Base-by-base conservation (phyloP, 148 eudicot genomes). In the Amaranthus hypochondriacus region DNA sequence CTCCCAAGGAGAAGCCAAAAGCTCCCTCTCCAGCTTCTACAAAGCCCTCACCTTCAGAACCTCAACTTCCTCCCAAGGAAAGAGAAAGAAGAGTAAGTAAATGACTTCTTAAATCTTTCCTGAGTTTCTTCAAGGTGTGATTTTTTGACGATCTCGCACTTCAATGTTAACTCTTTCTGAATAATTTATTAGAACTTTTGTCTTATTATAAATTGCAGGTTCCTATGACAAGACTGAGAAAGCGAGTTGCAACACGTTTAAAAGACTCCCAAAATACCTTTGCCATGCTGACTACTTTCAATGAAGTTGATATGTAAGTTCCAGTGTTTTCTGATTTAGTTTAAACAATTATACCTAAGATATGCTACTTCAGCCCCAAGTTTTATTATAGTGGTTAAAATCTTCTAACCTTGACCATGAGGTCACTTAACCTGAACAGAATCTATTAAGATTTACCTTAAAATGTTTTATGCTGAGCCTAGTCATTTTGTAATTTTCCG, bases 211-310 rank as follows among this genome's bases (percentile, higher is more conserved):
- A 10, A 70, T 76, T 78, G 46, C 81, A 94, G 98, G 96, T 94
- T 80, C 98, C 96, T 6, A 91, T 94, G 97, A 94, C 98, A 77
- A 91, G 98, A 81, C 92, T 93, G 57, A 86, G 98, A 75, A 93
- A 93, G 80, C 81, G 98, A 73, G 98, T 94, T 69, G 98, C 98
- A 28, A 86, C 91, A 12, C 95, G 98, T 69, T 77, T 94, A 85
- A 91, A 94, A 74, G 98, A 94, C 73, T 90, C 98, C 74, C 97
- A 94, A 60, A 94, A 94, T 80, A 94, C 98, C 11, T 94, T 91
- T 87, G 98, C 98, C 39, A 6, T 94, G 92, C 75, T 94, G 84
- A 91, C 98, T 15, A 94, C 98, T 9, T 94, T 94, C 57, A 94
- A 94, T 79, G 98, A 94, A 85, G 88, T 94, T 62, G 97, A 94